Conservation (phyloP, 129 eudicot genomes). For the Arctium minus region DNA sequence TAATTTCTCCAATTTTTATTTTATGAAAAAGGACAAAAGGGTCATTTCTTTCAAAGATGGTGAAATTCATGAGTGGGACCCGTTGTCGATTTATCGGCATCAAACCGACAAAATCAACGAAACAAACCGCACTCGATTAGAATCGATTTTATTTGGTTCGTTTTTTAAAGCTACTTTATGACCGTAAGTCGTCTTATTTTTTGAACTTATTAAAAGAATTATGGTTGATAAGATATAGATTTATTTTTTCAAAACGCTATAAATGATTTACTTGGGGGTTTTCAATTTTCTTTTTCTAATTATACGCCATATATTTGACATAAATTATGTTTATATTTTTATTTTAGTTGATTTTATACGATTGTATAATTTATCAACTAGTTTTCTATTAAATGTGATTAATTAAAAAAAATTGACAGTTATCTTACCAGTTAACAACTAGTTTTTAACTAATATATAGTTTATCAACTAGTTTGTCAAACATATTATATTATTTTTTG, state of each 20-base stretch:
- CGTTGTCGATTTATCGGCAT: not conserved
- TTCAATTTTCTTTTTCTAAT: not conserved
- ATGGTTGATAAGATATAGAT: no score
- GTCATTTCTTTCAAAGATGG: conserved; percentile 4
- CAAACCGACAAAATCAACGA: not conserved
- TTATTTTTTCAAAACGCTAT: not conserved
- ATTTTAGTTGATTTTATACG: no score
- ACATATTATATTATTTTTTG: no score
- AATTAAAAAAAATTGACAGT: no score
- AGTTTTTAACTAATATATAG: not conserved
- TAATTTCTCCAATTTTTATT: not conserved
- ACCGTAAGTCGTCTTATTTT: not conserved
- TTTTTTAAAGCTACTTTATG: not conserved
- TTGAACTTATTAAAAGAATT: not conserved
- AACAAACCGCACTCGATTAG: not conserved
- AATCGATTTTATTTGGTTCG: not conserved
- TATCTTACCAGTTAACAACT: no score
- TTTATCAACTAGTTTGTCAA: not conserved
- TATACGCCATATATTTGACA: not conserved
- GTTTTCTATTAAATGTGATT: no score
- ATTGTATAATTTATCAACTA: no score
- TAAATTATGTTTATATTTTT: no score
- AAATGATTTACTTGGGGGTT: not conserved
- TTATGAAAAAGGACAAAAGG: conserved; percentile 8
- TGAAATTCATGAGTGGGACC: conserved; percentile 1